Conservation (phyloP, 768 basidiomycete species). For the Cyclocybe aegerita region DNA sequence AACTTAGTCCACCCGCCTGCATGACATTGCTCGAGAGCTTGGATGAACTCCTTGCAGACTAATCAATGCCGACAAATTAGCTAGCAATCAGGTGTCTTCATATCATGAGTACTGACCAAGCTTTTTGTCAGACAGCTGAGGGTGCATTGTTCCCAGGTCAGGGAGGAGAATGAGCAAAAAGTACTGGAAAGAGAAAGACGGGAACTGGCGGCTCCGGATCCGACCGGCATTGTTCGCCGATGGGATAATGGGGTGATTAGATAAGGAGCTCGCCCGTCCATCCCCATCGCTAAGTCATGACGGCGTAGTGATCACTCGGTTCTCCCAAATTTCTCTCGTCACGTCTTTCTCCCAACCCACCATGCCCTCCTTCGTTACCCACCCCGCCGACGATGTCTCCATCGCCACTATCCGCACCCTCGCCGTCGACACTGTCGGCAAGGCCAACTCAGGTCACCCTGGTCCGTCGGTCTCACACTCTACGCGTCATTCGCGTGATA, state of each 20-base stretch:
- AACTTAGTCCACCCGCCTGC: conserved; percentile 59
- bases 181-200: not conserved
- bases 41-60: conserved; percentile 78
- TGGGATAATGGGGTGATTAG: conserved; percentile 17
- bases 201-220: conserved; percentile 6
- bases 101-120: conserved; percentile 36
- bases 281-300: not conserved
- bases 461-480: conserved; percentile 40
- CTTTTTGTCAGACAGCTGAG: conserved; percentile 69
- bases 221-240: conserved; percentile 15
- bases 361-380: conserved; percentile 42
- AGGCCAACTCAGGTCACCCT: conserved; percentile 94
- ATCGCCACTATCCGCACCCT: conserved; percentile 77
- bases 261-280: conserved; percentile 10
- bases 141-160: conserved; percentile 53
- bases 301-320: conserved; percentile 6
- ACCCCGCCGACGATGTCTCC: conserved; percentile 52
- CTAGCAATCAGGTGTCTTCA: not conserved
- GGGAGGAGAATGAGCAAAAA: not conserved
- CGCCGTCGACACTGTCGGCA: conserved; percentile 73
- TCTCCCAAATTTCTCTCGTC: conserved; percentile 11
- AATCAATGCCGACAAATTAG: too few species aligned
- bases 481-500: conserved; percentile 7
- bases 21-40: conserved; percentile 76
- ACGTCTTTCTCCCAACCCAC: conserved; percentile 23